A percentile compares a stretch with the other conserved stretches of the same genome.
phyloP scores from a whole-genome alignment of 2,329 filamentous ascomycete genomes.

The Fusarium avenaceum region DNA sequence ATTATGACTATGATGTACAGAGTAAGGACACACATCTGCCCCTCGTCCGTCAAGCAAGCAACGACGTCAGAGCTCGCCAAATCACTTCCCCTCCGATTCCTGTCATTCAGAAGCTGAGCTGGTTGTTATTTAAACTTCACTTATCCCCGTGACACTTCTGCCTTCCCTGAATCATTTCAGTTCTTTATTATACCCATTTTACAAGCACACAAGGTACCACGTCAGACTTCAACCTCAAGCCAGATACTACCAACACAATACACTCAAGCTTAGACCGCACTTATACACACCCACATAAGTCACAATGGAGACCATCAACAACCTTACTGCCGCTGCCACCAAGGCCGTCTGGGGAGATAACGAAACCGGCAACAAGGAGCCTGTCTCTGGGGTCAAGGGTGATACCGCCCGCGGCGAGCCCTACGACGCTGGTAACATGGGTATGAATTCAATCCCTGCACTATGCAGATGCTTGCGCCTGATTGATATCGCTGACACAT shows the following conservation, averaged over 20 bases:
- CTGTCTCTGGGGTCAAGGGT: constrained; percentile 78
- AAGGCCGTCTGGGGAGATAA: constrained; percentile 61
- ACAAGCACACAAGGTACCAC: constrained; percentile 27
- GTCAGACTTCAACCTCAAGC: constrained; percentile 5
- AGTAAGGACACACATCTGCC: background rate
- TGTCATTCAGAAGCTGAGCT: constrained; percentile 3
- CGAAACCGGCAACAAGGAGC: constrained; percentile 66
- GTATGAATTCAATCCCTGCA: constrained; percentile 52
- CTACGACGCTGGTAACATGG: constrained; percentile 83
- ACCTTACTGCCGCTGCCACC: constrained; percentile 60
- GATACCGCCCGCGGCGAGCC: constrained; percentile 77
- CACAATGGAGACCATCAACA: constrained; percentile 75
- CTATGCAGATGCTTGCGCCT: background rate
- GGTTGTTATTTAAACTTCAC: constrained; percentile 40
- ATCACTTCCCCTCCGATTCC: constrained; percentile 9
- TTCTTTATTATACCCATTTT: constrained; percentile 23
- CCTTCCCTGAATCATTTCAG: constrained; percentile 1
- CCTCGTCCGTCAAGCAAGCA: constrained; percentile 19
- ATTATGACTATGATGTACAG: background rate
- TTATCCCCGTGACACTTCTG: constrained; percentile 12
- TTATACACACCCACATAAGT: constrained; percentile 2
- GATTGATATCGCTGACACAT: constrained; percentile 12
- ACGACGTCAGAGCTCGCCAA: constrained; percentile 40
- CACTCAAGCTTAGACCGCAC: constrained; percentile 1
- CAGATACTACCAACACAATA: background rate